These are phyloP conservation scores for Apophysomyces ossiformis DNA, from an alignment of 371 early-diverging fungal genomes.

Conservation along the genomic window DNA sequence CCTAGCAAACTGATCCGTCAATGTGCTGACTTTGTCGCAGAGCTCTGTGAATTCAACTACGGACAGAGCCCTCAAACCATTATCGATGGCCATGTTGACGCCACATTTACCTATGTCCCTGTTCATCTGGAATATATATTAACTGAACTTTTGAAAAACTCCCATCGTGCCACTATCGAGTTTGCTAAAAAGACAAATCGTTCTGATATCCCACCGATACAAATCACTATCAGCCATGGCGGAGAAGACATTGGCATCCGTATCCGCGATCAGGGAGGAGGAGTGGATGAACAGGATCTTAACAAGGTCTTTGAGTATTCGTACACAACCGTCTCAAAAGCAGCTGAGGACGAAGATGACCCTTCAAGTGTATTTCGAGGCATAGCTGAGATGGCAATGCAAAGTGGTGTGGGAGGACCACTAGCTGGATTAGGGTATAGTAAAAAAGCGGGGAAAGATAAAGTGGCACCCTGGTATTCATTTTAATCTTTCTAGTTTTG, in stretches of 20 bases:
- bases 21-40: slow-evolving; percentile 77
- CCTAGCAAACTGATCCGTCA: slow-evolving; percentile 72
- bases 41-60: slow-evolving; percentile 93
- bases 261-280: slow-evolving; percentile 94
- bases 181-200: slow-evolving; percentile 54
- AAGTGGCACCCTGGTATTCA: neutral
- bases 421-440: slow-evolving; percentile 72
- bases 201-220: slow-evolving; percentile 70
- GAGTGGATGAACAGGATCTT: slow-evolving; percentile 79
- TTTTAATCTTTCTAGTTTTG: slow-evolving; percentile 60
- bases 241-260: slow-evolving; percentile 83
- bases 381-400: slow-evolving; percentile 74
- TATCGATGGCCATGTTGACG: slow-evolving; percentile 80
- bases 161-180: slow-evolving; percentile 92
- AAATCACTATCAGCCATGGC: slow-evolving; percentile 84
- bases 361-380: slow-evolving; percentile 60
- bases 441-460: neutral
- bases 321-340: slow-evolving; percentile 85
- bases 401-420: slow-evolving; percentile 86
- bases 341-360: slow-evolving; percentile 53
- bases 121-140: slow-evolving; percentile 96
- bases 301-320: slow-evolving; percentile 91
- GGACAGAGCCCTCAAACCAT: slow-evolving; percentile 79
- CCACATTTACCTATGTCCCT: slow-evolving; percentile 87
- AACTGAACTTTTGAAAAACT: slow-evolving; percentile 92